Evolutionary conservation across 2,329 filamentous ascomycete species (phyloP).

Genomic region (Aspergillus carbonarius): DNA sequence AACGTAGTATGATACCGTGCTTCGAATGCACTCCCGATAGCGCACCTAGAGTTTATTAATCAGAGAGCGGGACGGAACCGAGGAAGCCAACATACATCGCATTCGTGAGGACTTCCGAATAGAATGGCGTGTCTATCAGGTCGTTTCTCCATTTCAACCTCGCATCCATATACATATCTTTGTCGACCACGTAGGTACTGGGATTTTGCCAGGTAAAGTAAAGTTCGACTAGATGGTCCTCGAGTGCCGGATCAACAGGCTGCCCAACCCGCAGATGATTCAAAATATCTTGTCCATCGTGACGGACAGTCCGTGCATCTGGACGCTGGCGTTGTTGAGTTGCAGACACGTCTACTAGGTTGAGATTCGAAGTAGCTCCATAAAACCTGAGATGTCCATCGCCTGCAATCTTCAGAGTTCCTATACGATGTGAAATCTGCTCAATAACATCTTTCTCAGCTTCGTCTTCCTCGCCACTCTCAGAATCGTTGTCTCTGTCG

Average conservation of each 20-base stretch:
- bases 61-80: background rate
- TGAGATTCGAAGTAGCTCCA: conserved; percentile 47
- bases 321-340: conserved; percentile 14
- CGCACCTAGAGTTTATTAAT: conserved; percentile 4
- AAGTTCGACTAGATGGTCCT: conserved; percentile 46
- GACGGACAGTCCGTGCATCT: conserved; percentile 40
- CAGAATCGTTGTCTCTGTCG: conserved; percentile 28
- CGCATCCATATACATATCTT: conserved; percentile 40
- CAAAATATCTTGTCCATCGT: conserved; percentile 42
- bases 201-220: conserved; percentile 53
- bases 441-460: conserved; percentile 40
- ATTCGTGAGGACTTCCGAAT: conserved; percentile 43
- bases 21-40: conserved; percentile 30
- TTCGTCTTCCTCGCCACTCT: conserved; percentile 40
- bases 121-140: conserved; percentile 41
- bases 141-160: conserved; percentile 38
- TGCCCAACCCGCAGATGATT: conserved; percentile 45
- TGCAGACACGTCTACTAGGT: conserved; percentile 41
- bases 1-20: conserved; percentile 33
- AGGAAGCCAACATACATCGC: conserved; percentile 33
- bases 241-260: conserved; percentile 41
- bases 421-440: conserved; percentile 46
- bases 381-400: conserved; percentile 48
- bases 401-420: conserved; percentile 44
- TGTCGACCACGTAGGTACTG: conserved; percentile 47